Evolutionary conservation across 306 rosid species (phyloP).

Genomic region (Quercus agrifolia): DNA sequence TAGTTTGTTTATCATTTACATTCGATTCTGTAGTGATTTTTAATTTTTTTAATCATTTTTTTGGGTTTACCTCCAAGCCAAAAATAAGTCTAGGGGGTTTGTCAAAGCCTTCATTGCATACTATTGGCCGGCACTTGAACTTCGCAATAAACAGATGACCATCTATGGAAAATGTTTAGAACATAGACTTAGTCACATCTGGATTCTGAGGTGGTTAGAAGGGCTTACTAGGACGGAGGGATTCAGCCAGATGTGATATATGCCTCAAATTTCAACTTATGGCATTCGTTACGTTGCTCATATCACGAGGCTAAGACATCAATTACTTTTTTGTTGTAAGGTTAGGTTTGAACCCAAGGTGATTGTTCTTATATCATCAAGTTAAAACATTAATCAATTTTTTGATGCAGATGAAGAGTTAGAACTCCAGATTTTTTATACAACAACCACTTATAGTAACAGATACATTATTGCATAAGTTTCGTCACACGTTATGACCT

Average conservation of each 20-base stretch:
- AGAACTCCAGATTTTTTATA: rapidly evolving
- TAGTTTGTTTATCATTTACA: not conserved
- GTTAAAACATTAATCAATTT: rapidly evolving
- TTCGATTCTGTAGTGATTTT: not conserved
- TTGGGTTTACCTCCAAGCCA: not conserved
- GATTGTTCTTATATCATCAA: rapidly evolving
- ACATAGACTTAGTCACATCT: too few species aligned
- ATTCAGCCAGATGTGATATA: too few species aligned
- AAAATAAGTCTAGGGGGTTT: not conserved
- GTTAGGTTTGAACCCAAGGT: rapidly evolving
- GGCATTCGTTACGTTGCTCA: rapidly evolving
- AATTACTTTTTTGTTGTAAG: too few species aligned
- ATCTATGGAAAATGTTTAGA: too few species aligned
- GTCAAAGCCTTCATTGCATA: not conserved
- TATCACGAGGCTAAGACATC: too few species aligned
- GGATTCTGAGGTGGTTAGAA: too few species aligned
- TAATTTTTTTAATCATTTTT: not conserved
- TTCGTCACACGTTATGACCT: not conserved
- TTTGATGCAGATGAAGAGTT: rapidly evolving
- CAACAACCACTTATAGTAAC: too few species aligned
- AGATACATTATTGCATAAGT: not conserved
- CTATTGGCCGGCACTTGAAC: too few species aligned
- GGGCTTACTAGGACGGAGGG: too few species aligned
- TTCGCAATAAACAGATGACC: too few species aligned
- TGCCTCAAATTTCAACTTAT: rapidly evolving